Conservation (phyloP, 305 asterid species). For the Solanum aculeatissimum region DNA sequence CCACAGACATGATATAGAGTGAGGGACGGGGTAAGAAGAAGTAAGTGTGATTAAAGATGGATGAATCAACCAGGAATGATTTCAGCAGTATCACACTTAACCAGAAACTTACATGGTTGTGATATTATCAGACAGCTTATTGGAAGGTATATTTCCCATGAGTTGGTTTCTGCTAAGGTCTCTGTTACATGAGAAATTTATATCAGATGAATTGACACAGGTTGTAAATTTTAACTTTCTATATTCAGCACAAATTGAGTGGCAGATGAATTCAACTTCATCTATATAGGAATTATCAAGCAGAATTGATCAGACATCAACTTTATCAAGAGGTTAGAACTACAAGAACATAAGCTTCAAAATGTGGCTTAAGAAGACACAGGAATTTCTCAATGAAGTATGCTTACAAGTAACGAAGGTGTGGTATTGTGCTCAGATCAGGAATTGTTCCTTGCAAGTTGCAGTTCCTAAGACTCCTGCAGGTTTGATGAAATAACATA, state of each 20-base stretch:
- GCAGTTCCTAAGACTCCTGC: conserved; percentile 64
- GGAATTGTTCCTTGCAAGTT: conserved; percentile 46
- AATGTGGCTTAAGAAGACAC: not conserved
- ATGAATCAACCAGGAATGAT: not conserved
- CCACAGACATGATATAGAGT: not conserved
- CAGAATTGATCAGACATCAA: not conserved
- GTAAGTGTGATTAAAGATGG: not conserved
- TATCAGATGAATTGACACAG: conserved; percentile 10
- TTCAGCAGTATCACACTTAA: not conserved
- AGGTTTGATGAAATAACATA: conserved; percentile 2
- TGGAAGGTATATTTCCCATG: conserved; percentile 63
- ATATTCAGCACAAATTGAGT: not conserved
- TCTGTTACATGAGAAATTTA: conserved; percentile 27
- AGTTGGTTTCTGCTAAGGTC: conserved; percentile 88
- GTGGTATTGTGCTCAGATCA: conserved; percentile 29
- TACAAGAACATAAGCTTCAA: not conserved
- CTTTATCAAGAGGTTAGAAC: not conserved
- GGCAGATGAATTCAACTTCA: not conserved
- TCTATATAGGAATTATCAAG: not conserved
- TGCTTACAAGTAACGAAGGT: conserved; percentile 47
- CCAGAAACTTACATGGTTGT: conserved; percentile 70
- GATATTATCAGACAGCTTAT: conserved; percentile 47
- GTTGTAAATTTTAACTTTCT: not conserved
- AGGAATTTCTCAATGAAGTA: not conserved
- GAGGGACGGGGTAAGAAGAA: not conserved